These are phyloP conservation scores for Zancudomyces culisetae DNA, from an alignment of 371 early-diverging fungal species.

Conservation along the genomic window DNA sequence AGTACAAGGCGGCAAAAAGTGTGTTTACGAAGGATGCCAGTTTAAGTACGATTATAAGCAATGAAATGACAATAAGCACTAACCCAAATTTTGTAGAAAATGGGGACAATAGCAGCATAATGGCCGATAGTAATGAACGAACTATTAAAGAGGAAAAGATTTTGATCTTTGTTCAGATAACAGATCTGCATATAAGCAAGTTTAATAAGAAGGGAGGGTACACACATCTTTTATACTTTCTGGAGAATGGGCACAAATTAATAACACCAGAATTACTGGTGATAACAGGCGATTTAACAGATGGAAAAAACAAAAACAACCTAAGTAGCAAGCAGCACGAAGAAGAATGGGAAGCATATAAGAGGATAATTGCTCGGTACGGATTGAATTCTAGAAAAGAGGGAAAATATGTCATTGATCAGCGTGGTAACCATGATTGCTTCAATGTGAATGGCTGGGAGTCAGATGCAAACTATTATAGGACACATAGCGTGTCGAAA, in stretches of 20 bases:
- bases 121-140: too few species aligned
- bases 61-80: too few species aligned
- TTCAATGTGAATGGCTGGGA: constrained; percentile 52
- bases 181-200: constrained; percentile 69
- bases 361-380: constrained; percentile 28
- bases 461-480: constrained; percentile 40
- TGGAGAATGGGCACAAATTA: constrained; percentile 44
- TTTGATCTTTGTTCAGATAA: too few species aligned
- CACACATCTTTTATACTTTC: constrained; percentile 50
- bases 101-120: too few species aligned
- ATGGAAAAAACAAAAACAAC: constrained; percentile 50
- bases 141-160: too few species aligned
- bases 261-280: constrained; percentile 46
- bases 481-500: constrained; percentile 29
- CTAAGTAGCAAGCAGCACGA: constrained; percentile 50
- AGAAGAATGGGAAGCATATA: constrained; percentile 69
- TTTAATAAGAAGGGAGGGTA: constrained; percentile 42
- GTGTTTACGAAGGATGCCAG: too few species aligned
- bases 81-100: too few species aligned
- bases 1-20: too few species aligned
- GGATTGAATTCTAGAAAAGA: constrained; percentile 11
- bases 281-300: constrained; percentile 66
- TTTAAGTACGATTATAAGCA: too few species aligned
- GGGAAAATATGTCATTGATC: constrained; percentile 56
- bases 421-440: constrained; percentile 73